Base-by-base conservation (phyloP, 2,329 filamentous ascomycete genomes). In the Stagonosporopsis chrysanthemi region DNA sequence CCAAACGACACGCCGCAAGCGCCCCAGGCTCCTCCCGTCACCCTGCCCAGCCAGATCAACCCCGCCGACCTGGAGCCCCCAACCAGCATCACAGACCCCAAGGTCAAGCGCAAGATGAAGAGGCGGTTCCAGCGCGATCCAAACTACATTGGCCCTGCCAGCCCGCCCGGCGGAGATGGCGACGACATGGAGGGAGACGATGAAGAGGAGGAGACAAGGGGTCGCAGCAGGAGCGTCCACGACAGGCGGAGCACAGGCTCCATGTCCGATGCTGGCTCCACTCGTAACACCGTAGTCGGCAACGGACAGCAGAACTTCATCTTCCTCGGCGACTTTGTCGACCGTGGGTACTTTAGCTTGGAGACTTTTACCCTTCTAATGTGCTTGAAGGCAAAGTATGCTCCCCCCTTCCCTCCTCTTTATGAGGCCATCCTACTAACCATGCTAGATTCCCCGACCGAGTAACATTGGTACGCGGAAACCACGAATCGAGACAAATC, bases 401-500 rank as follows among this genome's bases (percentile, higher is more conserved):
- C 9, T n/a, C n/a, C n/a, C n/a, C n/a, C n/a, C n/a, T n/a, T n/a
- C 2, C 4, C 39, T 1, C 12, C 2, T 4, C 11, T 5, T 12
- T 12, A 4, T 4, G 1, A 6, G 9, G 29, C 22, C 3, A 31
- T 3, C 28, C 7, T 24, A 23, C 56, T 66, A 17, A 66, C 56
- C 9, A 28, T 43, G 12, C 31, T 54, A 88, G 86, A 78, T 90
- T 87, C 70, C 89, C 89, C 38, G 88, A 90, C 69, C 83, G 86
- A 62, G 88, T 91, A 61, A 91, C 89, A 0, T 81, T 91, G 28
- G 87, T 91, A 29, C 86, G 89, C 49, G 89, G 89, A 33, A 91
- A 99, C 81, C 95, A 99, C 85, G 95, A 99, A 81, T 97, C 93
- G 64, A 90, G 95, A 71, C 95, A 99, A 81, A 99, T 99, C 78